phyloP scores from a whole-genome alignment of 163 green algal species.

The Trebouxia gelatinosa region DNA sequence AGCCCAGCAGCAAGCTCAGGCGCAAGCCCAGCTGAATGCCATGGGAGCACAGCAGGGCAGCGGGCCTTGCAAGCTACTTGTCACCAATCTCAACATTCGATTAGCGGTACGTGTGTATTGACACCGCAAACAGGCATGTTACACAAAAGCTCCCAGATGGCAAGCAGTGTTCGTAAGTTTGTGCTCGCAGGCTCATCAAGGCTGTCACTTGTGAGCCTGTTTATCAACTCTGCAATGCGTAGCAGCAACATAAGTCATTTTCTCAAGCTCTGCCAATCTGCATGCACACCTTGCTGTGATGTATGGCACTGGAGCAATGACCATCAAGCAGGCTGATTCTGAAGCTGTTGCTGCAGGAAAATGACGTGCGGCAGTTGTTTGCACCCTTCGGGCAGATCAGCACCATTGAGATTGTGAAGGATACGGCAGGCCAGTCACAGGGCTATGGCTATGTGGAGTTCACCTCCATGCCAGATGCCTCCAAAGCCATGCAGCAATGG shows the following conservation, averaged over 20 bases:
- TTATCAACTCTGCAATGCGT: not conserved
- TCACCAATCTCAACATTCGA: conserved; percentile 69
- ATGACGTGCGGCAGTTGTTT: conserved; percentile 85
- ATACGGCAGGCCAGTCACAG: conserved; percentile 49
- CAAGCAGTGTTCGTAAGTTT: too few relatives aligned
- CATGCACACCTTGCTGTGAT: too few relatives aligned
- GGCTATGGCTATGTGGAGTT: conserved; percentile 43
- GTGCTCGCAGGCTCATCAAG: too few relatives aligned
- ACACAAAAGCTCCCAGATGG: too few relatives aligned
- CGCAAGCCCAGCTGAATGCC: conserved; percentile 37
- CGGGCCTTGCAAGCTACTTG: conserved; percentile 61
- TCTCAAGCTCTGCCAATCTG: too few relatives aligned
- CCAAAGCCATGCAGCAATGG: conserved; percentile 75
- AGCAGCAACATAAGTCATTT: not conserved
- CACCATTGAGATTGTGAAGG: conserved; percentile 60
- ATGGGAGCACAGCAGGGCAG: conserved; percentile 28
- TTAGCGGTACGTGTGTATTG: conserved; percentile 52
- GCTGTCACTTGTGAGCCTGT: not conserved
- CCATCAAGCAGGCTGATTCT: not conserved
- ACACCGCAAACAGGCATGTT: too few relatives aligned
- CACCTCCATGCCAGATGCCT: conserved; percentile 61
- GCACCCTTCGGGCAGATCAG: conserved; percentile 86
- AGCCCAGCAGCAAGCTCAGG: conserved; percentile 72
- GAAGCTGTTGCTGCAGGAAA: conserved; percentile 44
- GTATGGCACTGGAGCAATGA: not conserved